Base-by-base conservation (phyloP, 192 early-diverging fungal genomes). In the Chytriomyces sp. region DNA sequence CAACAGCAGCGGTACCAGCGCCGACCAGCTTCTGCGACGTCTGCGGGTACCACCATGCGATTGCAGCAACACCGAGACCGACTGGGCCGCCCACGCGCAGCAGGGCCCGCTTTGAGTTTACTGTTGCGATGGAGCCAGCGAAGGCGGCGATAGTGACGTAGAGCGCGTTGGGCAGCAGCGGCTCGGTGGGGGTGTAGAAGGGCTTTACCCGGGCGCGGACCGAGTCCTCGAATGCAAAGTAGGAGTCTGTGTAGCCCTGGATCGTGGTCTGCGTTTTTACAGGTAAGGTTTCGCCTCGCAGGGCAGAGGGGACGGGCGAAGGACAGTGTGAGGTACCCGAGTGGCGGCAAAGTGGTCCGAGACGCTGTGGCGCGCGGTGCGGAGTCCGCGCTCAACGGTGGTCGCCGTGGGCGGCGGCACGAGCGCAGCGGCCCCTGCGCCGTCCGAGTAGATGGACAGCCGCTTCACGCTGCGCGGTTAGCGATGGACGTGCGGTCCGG, bases 11-110 rank as follows among this genome's bases (percentile, higher is more conserved):
- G 10, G 36, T 7, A 14, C 7, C 53, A 22, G 49, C 65, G 4
- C 52, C 30, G 32, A 52, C 14, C 7, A 70, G 14, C 19, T 70
- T 70, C 56, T 4, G 8, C 10, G 55, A 33, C 17, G 68, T 70
- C 2, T 41, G 30, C 30, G 68, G 68, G n/a, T 37, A 70, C 55
- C 53, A 70, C 68, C 68, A 70, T 31, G 55, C 68, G n/a, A 38
- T 57, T 19, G 55, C 56, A 22, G 37, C 68, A 2, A 49, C 56
- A 17, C 55, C 53, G 8, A 59, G 28, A 2, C 25, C 55, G 17
- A 59, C 32, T 3, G 68, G 68, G 10, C 26, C 68, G 1, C 6
- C 54, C 7, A 70, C 39, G 8, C 68, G 68, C n/a, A 12, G n/a
- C n/a, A 30, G 4, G 8, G 33, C 14, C 0, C 38, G 22, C 38